Conservation (phyloP, 352 stramenopile genomes). For the Thalassiosira mediterranea region DNA sequence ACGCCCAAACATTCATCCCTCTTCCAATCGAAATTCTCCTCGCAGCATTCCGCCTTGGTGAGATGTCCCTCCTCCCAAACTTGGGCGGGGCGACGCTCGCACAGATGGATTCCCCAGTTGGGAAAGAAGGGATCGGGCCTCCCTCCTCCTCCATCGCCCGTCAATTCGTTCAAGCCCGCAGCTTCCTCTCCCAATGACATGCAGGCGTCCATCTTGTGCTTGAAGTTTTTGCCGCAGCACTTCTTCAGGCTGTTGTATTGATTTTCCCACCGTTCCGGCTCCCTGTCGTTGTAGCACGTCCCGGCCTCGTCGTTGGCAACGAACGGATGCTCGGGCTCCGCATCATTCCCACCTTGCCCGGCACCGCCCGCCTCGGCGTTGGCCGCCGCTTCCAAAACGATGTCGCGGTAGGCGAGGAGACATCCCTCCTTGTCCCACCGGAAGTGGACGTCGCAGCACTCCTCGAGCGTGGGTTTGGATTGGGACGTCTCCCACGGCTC, state of each 20-base stretch:
- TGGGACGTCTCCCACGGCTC: constrained; percentile 17
- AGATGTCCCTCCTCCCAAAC: background rate
- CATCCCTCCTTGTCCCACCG: constrained; percentile 1
- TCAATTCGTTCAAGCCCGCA: background rate
- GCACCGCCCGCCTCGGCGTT: background rate
- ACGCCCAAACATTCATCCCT: constrained; percentile 10
- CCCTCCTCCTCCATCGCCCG: background rate
- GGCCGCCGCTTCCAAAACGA: background rate
- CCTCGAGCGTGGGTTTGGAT: constrained; percentile 3
- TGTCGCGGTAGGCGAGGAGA: background rate
- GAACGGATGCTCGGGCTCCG: constrained; percentile 5
- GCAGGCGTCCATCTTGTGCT: constrained; percentile 12
- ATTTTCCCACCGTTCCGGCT: background rate
- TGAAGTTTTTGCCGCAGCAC: constrained; percentile 26
- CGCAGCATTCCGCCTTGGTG: constrained; percentile 9
- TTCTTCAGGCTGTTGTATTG: constrained; percentile 14
- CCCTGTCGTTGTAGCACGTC: constrained; percentile 19
- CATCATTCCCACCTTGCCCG: background rate
- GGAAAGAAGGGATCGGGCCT: background rate
- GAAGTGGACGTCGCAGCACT: constrained; percentile 19
- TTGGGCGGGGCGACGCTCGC: background rate
- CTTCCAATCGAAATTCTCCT: constrained; percentile 7
- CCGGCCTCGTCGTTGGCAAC: constrained; percentile 1
- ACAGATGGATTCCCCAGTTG: background rate
- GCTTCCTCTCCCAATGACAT: constrained; percentile 4